phyloP scores from a whole-genome alignment of 2,329 filamentous ascomycete genomes.

The Ascochyta rabiei region DNA sequence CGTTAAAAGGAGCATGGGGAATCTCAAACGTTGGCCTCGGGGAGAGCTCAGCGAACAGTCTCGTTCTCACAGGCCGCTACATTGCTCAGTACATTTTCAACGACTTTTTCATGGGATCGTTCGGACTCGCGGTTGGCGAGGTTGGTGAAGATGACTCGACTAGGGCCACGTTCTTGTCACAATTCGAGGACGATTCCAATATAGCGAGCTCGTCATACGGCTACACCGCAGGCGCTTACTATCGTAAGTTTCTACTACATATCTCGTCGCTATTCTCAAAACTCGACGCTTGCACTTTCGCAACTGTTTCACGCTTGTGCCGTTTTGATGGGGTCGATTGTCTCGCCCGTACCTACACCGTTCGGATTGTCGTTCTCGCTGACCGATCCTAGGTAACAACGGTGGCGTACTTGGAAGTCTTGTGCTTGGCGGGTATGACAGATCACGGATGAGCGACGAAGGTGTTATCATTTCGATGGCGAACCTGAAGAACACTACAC shows the following conservation, averaged over 20 bases:
- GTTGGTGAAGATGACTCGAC: constrained; percentile 14
- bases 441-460: constrained; percentile 30
- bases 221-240: constrained; percentile 44
- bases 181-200: constrained; percentile 13
- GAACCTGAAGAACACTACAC: not conserved
- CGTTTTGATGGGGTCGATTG: too few species aligned
- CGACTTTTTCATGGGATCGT: constrained; percentile 41
- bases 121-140: constrained; percentile 32
- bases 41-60: constrained; percentile 19
- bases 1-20: constrained; percentile 23
- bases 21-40: constrained; percentile 39
- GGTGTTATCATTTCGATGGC: constrained; percentile 27
- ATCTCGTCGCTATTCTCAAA: not conserved
- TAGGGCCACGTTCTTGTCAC: constrained; percentile 30
- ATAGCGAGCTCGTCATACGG: constrained; percentile 39
- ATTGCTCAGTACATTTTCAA: constrained; percentile 24
- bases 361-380: not conserved
- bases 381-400: constrained; percentile 33
- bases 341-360: too few species aligned
- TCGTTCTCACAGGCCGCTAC: constrained; percentile 21
- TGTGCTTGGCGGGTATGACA: constrained; percentile 52
- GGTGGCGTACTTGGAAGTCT: constrained; percentile 37
- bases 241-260: constrained; percentile 35
- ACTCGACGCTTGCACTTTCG: too few species aligned
- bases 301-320: too few species aligned